These are phyloP conservation scores for Pneumocystis jirovecii DNA, from an alignment of 1,139 yeast species.

Conservation along the genomic window DNA sequence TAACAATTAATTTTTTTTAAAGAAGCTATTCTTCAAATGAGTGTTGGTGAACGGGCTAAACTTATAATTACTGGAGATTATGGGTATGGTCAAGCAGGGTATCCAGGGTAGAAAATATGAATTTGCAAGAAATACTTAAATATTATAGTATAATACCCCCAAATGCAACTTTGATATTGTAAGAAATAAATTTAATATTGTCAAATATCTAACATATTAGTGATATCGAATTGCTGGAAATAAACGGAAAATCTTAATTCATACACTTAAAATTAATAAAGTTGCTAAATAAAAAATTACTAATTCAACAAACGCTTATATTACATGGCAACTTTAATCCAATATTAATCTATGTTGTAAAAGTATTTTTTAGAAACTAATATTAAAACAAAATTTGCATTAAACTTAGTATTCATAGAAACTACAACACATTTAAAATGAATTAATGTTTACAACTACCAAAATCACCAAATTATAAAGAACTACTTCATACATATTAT, in stretches of 20 bases:
- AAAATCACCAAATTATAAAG: background rate
- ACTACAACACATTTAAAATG: background rate
- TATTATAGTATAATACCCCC: constrained; percentile 95
- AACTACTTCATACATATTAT: background rate
- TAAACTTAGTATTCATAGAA: background rate
- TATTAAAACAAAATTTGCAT: background rate
- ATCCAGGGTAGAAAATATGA: background rate
- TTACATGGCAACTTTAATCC: background rate
- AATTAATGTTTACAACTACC: background rate
- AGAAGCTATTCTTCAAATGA: constrained; percentile 76
- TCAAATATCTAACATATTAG: background rate
- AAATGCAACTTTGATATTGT: constrained; percentile 56
- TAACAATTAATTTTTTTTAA: constrained; percentile 33
- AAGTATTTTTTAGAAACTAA: background rate
- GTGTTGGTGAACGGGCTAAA: constrained; percentile 82
- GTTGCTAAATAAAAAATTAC: background rate
- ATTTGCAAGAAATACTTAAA: constrained; percentile 36
- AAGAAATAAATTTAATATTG: background rate
- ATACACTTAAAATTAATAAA: background rate
- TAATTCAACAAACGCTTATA: background rate
- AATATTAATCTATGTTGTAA: background rate
- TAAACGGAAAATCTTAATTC: constrained; percentile 6
- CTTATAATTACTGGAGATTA: constrained; percentile 78
- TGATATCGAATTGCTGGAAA: constrained; percentile 12
- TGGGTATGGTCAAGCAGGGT: constrained; percentile 51